Percentiles rank a stretch among this genome's conserved stretches.
phyloP scores from a whole-genome alignment of 225 moss, liverwort and hornwort genomes.

The Bryoerythrophyllum caledonicum region DNA sequence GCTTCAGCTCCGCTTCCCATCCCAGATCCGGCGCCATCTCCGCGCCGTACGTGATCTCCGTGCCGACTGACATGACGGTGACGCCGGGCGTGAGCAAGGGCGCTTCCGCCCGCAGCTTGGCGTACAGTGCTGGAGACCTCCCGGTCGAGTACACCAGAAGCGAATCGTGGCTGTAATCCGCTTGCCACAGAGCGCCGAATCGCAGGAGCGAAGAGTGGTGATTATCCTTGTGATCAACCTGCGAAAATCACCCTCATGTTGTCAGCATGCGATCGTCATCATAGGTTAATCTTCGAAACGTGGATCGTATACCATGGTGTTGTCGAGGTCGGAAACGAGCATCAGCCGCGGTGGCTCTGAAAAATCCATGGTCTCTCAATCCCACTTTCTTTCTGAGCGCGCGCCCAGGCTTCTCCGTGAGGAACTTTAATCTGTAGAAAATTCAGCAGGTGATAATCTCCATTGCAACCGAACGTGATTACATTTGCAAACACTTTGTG shows the following conservation, averaged over 20 bases:
- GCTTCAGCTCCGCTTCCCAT: slow-evolving; percentile 74
- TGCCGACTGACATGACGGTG: slow-evolving; percentile 87
- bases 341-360: slow-evolving; percentile 54
- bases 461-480: too few relatives aligned
- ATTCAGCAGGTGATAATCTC: too few relatives aligned
- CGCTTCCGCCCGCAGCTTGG: slow-evolving; percentile 62
- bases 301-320: slow-evolving; percentile 66
- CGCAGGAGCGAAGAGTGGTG: slow-evolving; percentile 69
- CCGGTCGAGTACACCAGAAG: slow-evolving; percentile 93
- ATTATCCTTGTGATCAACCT: slow-evolving; percentile 94
- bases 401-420: neutral
- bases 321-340: slow-evolving; percentile 95
- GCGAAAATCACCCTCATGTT: neutral
- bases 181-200: slow-evolving; percentile 86
- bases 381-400: slow-evolving; percentile 4
- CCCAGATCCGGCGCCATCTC: slow-evolving; percentile 67
- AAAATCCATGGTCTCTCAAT: slow-evolving; percentile 47
- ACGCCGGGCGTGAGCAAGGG: slow-evolving; percentile 83
- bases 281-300: neutral
- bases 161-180: slow-evolving; percentile 78
- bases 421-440: too few relatives aligned
- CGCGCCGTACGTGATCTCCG: slow-evolving; percentile 84
- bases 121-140: slow-evolving; percentile 75
- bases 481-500: too few relatives aligned
- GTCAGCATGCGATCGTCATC: neutral